phyloP scores from a whole-genome alignment of 208 protist species.

The Leishmania braziliensis region DNA sequence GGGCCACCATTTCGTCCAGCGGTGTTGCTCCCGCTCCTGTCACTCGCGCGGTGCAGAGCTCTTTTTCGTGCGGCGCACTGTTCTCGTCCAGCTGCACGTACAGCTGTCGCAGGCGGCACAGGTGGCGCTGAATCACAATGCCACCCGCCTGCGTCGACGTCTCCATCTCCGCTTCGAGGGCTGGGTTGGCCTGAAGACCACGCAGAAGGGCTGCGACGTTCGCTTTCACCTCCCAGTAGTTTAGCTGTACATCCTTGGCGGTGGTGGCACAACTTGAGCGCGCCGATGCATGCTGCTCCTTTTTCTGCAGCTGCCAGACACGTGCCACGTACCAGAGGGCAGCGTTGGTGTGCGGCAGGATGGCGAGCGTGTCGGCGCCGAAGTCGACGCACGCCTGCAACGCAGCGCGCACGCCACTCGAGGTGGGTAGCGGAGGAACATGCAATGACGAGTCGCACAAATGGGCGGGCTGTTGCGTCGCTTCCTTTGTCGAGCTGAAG shows the following conservation, averaged over 20 bases:
- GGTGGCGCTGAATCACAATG: slow-evolving; percentile 23
- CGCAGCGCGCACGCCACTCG: slow-evolving; percentile 10
- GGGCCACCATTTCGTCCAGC: slow-evolving; percentile 23
- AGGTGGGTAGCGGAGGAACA: slow-evolving; percentile 4
- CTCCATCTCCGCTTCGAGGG: slow-evolving; percentile 14
- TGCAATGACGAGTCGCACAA: not conserved
- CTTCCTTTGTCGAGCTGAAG: slow-evolving; percentile 3
- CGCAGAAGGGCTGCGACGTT: slow-evolving; percentile 24
- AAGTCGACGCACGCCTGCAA: slow-evolving; percentile 30
- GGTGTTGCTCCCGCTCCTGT: slow-evolving; percentile 4
- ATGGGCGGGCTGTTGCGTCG: not conserved
- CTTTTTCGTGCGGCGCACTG: not conserved
- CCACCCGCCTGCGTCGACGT: slow-evolving; percentile 14
- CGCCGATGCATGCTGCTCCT: not conserved
- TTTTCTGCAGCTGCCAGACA: not conserved
- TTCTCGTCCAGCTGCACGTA: slow-evolving; percentile 7
- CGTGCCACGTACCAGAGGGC: slow-evolving; percentile 17
- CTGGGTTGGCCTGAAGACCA: slow-evolving; percentile 7
- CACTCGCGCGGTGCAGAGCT: not conserved
- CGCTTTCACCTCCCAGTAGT: slow-evolving; percentile 10
- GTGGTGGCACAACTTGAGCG: not conserved
- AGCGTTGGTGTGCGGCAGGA: slow-evolving; percentile 22
- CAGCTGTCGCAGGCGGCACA: slow-evolving; percentile 20
- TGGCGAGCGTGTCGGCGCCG: slow-evolving; percentile 22
- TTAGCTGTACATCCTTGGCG: not conserved